Conservation (phyloP, 768 basidiomycete species). For the Suillus bovinus region DNA sequence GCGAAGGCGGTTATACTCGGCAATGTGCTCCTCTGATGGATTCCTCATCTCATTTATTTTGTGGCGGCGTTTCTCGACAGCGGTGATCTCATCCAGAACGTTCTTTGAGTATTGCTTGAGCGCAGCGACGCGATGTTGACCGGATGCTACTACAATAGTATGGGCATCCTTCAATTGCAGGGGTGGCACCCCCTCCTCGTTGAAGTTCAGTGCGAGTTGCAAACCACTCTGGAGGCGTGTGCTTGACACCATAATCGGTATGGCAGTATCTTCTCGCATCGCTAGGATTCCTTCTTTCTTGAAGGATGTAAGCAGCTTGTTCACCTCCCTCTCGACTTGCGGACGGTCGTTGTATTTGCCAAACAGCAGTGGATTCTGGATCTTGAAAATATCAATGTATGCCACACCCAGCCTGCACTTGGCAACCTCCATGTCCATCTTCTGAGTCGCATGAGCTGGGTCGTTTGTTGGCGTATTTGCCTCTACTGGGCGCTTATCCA, state of each 20-base stretch:
- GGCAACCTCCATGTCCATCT: neutral
- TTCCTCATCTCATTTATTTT: too few species aligned
- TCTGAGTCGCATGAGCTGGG: neutral
- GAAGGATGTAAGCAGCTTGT: neutral
- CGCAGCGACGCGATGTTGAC: neutral
- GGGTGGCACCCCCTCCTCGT: neutral
- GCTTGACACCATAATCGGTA: neutral
- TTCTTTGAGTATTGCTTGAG: neutral
- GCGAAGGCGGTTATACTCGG: too few species aligned
- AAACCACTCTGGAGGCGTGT: neutral
- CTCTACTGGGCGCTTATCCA: neutral
- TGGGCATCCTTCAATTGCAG: neutral
- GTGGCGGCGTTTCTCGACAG: too few species aligned
- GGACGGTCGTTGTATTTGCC: constrained; percentile 1
- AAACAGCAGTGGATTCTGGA: neutral
- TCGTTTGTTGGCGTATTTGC: neutral
- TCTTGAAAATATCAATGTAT: neutral
- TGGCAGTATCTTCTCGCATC: neutral
- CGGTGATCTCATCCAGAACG: too few species aligned
- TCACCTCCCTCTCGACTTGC: neutral
- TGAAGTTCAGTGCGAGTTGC: neutral
- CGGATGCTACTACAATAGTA: neutral
- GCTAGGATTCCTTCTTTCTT: neutral
- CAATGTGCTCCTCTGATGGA: too few species aligned
- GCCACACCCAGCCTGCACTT: neutral